These are phyloP conservation scores for Phycomyces blakesleeanus DNA, from an alignment of 192 early-diverging fungal species.

Conservation along the genomic window DNA sequence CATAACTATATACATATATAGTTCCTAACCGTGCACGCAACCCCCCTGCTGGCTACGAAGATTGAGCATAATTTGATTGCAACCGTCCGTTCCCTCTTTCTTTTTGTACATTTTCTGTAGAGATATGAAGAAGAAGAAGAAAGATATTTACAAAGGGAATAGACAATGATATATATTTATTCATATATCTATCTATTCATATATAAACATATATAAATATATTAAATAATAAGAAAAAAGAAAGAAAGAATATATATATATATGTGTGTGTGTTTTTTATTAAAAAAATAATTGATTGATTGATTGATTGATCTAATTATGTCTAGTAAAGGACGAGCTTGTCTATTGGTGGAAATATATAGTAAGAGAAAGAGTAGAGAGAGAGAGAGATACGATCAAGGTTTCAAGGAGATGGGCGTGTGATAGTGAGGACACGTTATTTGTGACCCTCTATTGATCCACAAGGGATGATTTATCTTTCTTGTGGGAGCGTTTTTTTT, in stretches of 20 bases:
- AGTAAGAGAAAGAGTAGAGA: no score
- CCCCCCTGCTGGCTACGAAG: constrained; percentile 36
- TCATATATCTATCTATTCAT: not conserved
- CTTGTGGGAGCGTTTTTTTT: no score
- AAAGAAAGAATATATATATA: not conserved
- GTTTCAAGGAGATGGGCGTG: no score
- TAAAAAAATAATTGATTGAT: no score
- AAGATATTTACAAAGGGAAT: not conserved
- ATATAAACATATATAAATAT: not conserved
- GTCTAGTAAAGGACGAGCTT: not conserved
- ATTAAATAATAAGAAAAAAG: not conserved
- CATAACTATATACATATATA: no score
- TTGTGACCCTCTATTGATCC: no score
- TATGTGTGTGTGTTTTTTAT: not conserved
- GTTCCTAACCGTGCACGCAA: constrained; percentile 30
- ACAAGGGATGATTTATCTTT: no score
- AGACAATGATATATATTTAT: not conserved
- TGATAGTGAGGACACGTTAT: no score
- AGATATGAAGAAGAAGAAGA: constrained; percentile 3
- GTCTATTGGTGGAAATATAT: no score
- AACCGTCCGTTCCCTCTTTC: no score
- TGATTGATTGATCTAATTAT: not conserved
- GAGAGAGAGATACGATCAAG: no score
- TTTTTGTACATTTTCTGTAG: not conserved
- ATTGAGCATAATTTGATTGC: constrained; percentile 10